A percentile compares a stretch with the other conserved stretches of the same genome.
Conservation (phyloP, 345 rosid genomes). For the Cochlearia excelsa region DNA sequence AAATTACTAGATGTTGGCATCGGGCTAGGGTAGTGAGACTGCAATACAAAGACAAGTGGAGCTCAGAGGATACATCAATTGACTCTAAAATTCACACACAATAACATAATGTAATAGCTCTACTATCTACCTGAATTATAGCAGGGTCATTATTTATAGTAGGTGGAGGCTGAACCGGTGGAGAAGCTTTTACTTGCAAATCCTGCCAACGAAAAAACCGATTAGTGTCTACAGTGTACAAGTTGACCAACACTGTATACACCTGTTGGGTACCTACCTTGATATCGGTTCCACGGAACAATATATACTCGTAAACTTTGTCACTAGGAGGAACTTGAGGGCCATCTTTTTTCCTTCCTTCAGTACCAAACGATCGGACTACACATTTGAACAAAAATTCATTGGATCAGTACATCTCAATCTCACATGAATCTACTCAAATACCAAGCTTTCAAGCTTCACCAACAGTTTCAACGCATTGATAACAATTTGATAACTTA, state of each 20-base stretch:
- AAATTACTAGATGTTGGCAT: constrained; percentile 53
- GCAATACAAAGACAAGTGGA: constrained; percentile 29
- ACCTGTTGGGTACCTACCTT: constrained; percentile 52
- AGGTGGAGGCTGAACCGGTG: constrained; percentile 65
- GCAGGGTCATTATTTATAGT: constrained; percentile 85
- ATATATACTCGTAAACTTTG: constrained; percentile 63
- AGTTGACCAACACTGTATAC: not conserved
- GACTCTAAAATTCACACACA: constrained; percentile 1
- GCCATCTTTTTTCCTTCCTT: constrained; percentile 69
- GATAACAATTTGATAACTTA: not conserved
- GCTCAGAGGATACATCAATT: constrained; percentile 17
- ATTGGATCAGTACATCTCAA: constrained; percentile 16
- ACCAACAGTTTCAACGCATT: constrained; percentile 7
- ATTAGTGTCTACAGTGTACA: not conserved
- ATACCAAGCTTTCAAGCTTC: not conserved
- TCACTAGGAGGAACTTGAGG: constrained; percentile 59
- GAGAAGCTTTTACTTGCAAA: constrained; percentile 89
- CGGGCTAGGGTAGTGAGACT: constrained; percentile 85
- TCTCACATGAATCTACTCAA: not conserved
- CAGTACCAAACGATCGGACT: constrained; percentile 78
- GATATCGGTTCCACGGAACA: constrained; percentile 67
- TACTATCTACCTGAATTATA: constrained; percentile 69
- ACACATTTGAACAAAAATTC: constrained; percentile 6
- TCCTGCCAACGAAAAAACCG: constrained; percentile 49
- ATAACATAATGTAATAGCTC: not conserved